Conservation (phyloP, 805 yeast species). For the Torulaspora quercuum region DNA sequence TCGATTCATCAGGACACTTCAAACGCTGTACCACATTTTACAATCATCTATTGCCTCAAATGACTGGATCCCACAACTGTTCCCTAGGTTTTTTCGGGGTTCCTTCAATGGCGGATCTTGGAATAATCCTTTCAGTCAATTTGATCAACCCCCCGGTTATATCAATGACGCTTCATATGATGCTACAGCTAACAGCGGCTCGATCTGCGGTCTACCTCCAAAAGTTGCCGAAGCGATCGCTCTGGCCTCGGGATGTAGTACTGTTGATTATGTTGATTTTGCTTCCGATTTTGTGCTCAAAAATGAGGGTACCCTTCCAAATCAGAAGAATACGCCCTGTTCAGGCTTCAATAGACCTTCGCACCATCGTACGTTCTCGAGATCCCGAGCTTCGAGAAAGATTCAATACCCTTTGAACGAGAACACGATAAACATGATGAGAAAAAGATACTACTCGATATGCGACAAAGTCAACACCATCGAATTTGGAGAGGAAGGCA, state of each 20-base stretch:
- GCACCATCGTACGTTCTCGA: constrained; percentile 20
- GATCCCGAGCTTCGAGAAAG: constrained; percentile 21
- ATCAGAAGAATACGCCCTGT: constrained; percentile 3
- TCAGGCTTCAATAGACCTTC: constrained; percentile 16
- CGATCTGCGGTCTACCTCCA: constrained; percentile 20
- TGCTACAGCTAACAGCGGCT: constrained; percentile 1
- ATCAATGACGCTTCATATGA: constrained; percentile 6
- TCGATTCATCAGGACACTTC: constrained; percentile 33
- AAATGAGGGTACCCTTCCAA: constrained; percentile 1
- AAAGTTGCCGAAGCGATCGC: constrained; percentile 27
- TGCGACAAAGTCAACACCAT: constrained; percentile 23
- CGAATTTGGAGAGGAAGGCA: constrained; percentile 12
- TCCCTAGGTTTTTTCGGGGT: constrained; percentile 64
- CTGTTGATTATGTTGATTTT: constrained; percentile 4
- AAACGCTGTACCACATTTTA: constrained; percentile 30
- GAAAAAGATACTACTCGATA: constrained; percentile 22
- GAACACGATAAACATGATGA: constrained; percentile 27
- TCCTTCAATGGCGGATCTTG: constrained; percentile 78
- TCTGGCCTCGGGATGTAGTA: constrained; percentile 21
- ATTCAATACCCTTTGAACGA: constrained; percentile 29
- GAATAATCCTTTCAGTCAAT: constrained; percentile 59
- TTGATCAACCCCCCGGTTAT: constrained; percentile 6
- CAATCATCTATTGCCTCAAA: constrained; percentile 23
- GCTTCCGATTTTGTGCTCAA: constrained; percentile 1
- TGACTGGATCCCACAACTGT: constrained; percentile 53